phyloP scores from a whole-genome alignment of 805 yeast genomes.

The Debaryomyces tyrocola region DNA sequence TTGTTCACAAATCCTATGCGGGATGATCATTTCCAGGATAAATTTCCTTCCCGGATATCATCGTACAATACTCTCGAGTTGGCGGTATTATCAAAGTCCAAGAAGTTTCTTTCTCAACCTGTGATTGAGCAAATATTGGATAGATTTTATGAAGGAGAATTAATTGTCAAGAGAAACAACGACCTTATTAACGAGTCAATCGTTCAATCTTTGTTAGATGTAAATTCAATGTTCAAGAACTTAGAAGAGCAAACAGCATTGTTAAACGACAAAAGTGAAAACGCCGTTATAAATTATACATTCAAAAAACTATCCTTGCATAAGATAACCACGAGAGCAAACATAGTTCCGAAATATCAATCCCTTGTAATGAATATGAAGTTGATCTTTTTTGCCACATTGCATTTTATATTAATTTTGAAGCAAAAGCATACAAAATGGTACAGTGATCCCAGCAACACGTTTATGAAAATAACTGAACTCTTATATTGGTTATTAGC shows the following conservation, averaged over 20 bases:
- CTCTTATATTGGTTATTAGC: slow-evolving; percentile 44
- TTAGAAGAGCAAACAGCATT: slow-evolving; percentile 17
- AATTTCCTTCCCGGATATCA: slow-evolving; percentile 7
- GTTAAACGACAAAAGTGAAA: slow-evolving; percentile 4
- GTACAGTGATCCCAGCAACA: slow-evolving; percentile 13
- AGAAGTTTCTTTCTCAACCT: slow-evolving; percentile 53
- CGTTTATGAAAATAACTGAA: slow-evolving; percentile 24
- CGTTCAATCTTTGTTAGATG: slow-evolving; percentile 1
- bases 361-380: slow-evolving; percentile 39
- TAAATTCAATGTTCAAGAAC: slow-evolving; percentile 1
- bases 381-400: slow-evolving; percentile 27
- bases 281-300: slow-evolving; percentile 28
- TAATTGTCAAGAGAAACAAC: slow-evolving; percentile 26
- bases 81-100: slow-evolving; percentile 53
- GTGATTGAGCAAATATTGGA: slow-evolving; percentile 46
- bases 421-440: slow-evolving; percentile 3
- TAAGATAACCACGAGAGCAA: slow-evolving; percentile 29
- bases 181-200: slow-evolving; percentile 4
- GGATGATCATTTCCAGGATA: slow-evolving; percentile 18
- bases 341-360: slow-evolving; percentile 41
- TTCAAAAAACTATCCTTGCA: slow-evolving; percentile 31
- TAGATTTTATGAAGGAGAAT: slow-evolving; percentile 53
- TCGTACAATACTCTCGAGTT: slow-evolving; percentile 49
- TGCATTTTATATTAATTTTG: slow-evolving; percentile 30
- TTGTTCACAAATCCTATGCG: slow-evolving; percentile 49